phyloP scores from a whole-genome alignment of 257 asterid species.

The Ocimum tenuiflorum region DNA sequence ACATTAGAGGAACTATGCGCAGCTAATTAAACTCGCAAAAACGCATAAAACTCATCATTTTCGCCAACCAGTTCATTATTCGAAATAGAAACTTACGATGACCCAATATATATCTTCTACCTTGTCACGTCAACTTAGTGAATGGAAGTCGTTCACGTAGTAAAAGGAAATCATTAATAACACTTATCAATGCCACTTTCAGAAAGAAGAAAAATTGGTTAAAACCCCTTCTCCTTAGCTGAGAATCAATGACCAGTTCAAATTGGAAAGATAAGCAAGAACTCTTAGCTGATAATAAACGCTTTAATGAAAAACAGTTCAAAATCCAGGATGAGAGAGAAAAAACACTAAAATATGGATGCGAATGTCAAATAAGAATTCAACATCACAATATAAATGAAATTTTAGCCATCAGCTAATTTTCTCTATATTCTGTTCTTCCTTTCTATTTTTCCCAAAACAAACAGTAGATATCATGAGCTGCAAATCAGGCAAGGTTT shows the following conservation, averaged over 20 bases:
- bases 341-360: not conserved
- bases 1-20: constrained; percentile 7
- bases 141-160: constrained; percentile 9
- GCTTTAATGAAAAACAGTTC: not conserved
- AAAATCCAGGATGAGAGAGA: constrained; percentile 1
- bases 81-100: constrained; percentile 21
- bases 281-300: not conserved
- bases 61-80: constrained; percentile 12
- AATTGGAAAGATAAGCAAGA: not conserved
- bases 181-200: constrained; percentile 13
- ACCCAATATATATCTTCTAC: constrained; percentile 1
- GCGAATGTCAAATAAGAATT: not conserved
- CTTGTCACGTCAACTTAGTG: constrained; percentile 22
- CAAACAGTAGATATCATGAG: constrained; percentile 5
- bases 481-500: constrained; percentile 11
- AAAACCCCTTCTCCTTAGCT: not conserved
- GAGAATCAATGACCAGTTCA: constrained; percentile 7
- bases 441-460: not conserved
- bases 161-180: constrained; percentile 13
- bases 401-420: constrained; percentile 5
- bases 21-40: constrained; percentile 5
- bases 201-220: not conserved
- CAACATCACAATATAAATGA: not conserved
- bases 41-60: not conserved
- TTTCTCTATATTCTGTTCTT: not conserved